phyloP scores from a whole-genome alignment of 345 rosid species.

The Lenwebbia sp. region DNA sequence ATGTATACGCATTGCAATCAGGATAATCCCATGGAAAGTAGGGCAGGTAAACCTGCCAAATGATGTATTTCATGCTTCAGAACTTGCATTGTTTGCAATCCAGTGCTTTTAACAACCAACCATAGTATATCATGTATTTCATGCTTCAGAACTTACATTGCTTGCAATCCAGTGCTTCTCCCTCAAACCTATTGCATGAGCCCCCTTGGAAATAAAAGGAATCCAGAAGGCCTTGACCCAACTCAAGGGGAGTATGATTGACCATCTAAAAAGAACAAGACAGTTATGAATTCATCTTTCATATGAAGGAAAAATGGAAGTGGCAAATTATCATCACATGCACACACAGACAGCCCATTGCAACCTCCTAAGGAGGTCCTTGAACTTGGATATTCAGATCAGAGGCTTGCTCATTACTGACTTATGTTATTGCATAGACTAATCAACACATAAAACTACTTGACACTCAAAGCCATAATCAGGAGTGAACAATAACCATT shows the following conservation, averaged over 20 bases:
- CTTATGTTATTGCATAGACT: neutral
- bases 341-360: neutral
- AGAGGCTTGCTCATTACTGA: neutral
- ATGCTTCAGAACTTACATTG: conserved; percentile 30
- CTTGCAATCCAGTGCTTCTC: conserved; percentile 79
- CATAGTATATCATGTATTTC: neutral
- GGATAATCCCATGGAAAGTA: conserved; percentile 83
- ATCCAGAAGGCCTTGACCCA: conserved; percentile 75
- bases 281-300: neutral
- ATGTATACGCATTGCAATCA: conserved; percentile 54
- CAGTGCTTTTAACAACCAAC: neutral
- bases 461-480: neutral
- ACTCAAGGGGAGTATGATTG: conserved; percentile 67
- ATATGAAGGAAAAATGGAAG: neutral
- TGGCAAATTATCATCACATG: neutral
- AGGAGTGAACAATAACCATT: neutral
- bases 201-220: conserved; percentile 55
- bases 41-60: conserved; percentile 58
- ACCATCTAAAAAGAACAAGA: conserved; percentile 44
- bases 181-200: conserved; percentile 70
- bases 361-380: neutral
- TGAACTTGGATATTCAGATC: neutral
- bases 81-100: no score
- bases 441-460: neutral
- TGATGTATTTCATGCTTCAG: no score